Percentiles rank a stretch among this genome's conserved stretches.
Conservation (phyloP, 176 grass and related monocot genomes). For the Eleusine coracana region DNA sequence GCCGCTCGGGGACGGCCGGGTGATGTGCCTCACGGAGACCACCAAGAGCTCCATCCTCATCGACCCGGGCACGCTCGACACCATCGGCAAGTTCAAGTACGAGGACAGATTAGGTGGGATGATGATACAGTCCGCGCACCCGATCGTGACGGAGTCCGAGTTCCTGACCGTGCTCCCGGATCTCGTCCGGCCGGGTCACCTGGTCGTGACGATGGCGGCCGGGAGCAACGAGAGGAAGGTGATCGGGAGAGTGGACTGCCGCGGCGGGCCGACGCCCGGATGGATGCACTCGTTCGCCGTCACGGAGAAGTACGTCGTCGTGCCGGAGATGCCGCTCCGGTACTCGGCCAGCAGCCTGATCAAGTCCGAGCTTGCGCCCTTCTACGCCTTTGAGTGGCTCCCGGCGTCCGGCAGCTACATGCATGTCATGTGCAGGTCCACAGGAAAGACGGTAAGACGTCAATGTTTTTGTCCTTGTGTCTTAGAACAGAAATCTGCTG, state of each 20-base stretch:
- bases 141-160: conserved; percentile 60
- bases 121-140: conserved; percentile 66
- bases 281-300: conserved; percentile 77
- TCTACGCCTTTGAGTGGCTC: conserved; percentile 67
- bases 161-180: conserved; percentile 64
- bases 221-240: conserved; percentile 62
- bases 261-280: conserved; percentile 50
- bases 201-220: conserved; percentile 46
- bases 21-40: conserved; percentile 77
- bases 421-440: conserved; percentile 67
- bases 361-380: conserved; percentile 43
- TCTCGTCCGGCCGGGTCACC: conserved; percentile 49
- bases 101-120: conserved; percentile 40
- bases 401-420: conserved; percentile 55
- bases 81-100: conserved; percentile 51
- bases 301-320: conserved; percentile 55
- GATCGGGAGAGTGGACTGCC: conserved; percentile 55
- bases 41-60: conserved; percentile 59
- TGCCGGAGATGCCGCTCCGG: conserved; percentile 71
- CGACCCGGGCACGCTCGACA: conserved; percentile 60
- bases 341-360: conserved; percentile 63
- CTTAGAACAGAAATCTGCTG: neutral
- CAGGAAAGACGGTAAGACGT: conserved; percentile 48
- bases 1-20: conserved; percentile 88
- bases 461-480: neutral